Evolutionary conservation across 73 alveolate genomes (phyloP).

Genomic region (Stentor coeruleus): DNA sequence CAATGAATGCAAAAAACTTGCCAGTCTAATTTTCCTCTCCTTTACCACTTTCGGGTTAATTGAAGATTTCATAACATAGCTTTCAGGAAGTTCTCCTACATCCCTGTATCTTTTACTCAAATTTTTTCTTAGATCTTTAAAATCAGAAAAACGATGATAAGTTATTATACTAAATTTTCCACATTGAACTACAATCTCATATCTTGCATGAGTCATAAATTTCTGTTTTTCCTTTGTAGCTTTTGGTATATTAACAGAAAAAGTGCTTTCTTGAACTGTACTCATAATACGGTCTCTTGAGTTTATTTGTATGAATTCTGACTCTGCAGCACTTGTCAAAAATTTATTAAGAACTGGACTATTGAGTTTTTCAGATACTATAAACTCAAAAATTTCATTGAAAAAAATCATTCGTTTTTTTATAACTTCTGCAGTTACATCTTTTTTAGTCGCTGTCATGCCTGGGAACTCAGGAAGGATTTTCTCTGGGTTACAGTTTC

Average conservation of each 20-base stretch:
- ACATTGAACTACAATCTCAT: neutral
- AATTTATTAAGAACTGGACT: neutral
- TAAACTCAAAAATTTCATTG: neutral
- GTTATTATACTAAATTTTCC: neutral
- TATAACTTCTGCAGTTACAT: neutral
- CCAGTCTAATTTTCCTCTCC: neutral
- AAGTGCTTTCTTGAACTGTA: neutral
- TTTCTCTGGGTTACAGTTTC: neutral
- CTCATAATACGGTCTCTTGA: neutral
- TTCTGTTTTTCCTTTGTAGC: neutral
- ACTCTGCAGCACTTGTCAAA: neutral
- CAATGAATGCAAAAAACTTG: neutral
- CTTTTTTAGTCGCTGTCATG: no score
- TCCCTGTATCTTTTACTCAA: neutral
- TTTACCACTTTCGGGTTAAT: neutral
- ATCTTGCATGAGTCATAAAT: neutral
- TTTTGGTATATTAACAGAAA: neutral
- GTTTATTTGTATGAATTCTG: neutral
- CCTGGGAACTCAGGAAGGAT: neutral
- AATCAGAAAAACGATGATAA: neutral
- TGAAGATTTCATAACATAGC: neutral
- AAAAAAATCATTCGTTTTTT: neutral
- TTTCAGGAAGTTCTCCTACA: neutral
- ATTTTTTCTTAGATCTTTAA: neutral
- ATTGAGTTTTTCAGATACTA: no score